Base-by-base conservation (phyloP, 305 asterid genomes). In the Salvia sclarea region DNA sequence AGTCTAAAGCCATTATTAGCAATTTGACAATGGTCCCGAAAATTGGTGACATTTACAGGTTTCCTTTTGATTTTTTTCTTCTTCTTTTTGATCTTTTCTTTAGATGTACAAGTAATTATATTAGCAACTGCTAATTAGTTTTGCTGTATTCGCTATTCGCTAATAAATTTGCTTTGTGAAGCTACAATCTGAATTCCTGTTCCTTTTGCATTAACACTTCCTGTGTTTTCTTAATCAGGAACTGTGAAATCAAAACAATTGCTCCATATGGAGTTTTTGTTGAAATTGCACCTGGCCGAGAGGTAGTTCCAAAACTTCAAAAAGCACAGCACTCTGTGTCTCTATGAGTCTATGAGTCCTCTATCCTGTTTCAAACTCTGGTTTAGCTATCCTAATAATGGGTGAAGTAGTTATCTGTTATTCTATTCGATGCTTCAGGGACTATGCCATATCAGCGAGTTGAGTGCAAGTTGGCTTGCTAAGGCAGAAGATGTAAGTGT, bases 271-370 rank as follows among this genome's bases (percentile, higher is more conserved):
- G 98, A 61, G 96, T 56, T 75, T 91, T 94, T 66, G 88, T 94
- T 17, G 97, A 94, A 85, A 89, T 94, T 71, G 84, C 88, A 28
- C 99, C 99, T 69, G 95, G 97, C 44, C 90, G 96, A 70, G 99
- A 91, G 97, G 97, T 92, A 67, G 18, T 54, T 77, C 37, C 63
- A 21, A 50, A 69, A 45, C 43, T 28, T 50, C 37, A 37, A 14
- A 61, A 50, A 38, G 53, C 75, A 45, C 52, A 28, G 61, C 56
- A 60, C 28, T 30, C 10, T 35, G 25, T 59, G 44, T 55, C 28
- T 30, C 10, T 35, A 33, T 59, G 44, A 61, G 53, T 68, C 25
- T 63, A 57, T 7, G 18, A 17, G 21, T 30, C 48, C 21, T 18
- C 35, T 44, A 30, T 30, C 20, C 33, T 62, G 30, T 60, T 35